phyloP scores from a whole-genome alignment of 2,329 filamentous ascomycete species.

The Colletotrichum musicola region DNA sequence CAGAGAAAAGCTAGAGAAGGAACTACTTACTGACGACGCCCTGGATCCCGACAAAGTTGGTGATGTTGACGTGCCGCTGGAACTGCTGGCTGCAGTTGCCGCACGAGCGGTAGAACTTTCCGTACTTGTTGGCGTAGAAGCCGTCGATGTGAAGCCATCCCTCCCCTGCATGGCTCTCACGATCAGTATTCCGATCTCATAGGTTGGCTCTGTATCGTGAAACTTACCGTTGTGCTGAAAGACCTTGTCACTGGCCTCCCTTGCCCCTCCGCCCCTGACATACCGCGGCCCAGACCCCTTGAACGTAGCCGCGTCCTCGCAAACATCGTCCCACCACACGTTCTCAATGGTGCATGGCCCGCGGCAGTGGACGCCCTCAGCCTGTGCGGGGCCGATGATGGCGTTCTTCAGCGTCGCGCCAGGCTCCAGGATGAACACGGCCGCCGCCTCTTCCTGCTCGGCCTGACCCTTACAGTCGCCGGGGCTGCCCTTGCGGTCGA shows the following conservation, averaged over 20 bases:
- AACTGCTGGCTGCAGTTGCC: conserved; percentile 24
- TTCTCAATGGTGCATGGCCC: conserved; percentile 3
- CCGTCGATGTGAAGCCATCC: conserved; percentile 13
- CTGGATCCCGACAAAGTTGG: conserved; percentile 29
- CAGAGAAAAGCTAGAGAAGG: no score
- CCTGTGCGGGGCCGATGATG: conserved; percentile 14
- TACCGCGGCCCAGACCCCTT: neutral
- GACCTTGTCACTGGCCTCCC: conserved; percentile 15
- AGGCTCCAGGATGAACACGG: conserved; percentile 10
- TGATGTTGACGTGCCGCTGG: conserved; percentile 29
- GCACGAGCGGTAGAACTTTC: conserved; percentile 15
- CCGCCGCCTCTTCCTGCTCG: conserved; percentile 3
- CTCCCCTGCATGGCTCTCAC: neutral
- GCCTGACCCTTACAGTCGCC: conserved; percentile 8
- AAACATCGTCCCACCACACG: conserved; percentile 21
- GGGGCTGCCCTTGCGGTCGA: conserved; percentile 1
- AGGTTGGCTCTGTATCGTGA: neutral
- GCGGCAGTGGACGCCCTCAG: conserved; percentile 18
- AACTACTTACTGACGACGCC: conserved; percentile 12
- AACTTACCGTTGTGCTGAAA: conserved; percentile 6
- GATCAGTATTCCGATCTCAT: no score
- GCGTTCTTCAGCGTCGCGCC: conserved; percentile 14
- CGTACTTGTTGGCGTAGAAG: conserved; percentile 8
- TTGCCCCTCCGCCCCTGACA: conserved; percentile 6
- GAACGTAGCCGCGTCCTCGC: conserved; percentile 15